Evolutionary conservation across 1,284 basidiomycete genomes (phyloP).

Genomic region (Chondrostereum purpureum): DNA sequence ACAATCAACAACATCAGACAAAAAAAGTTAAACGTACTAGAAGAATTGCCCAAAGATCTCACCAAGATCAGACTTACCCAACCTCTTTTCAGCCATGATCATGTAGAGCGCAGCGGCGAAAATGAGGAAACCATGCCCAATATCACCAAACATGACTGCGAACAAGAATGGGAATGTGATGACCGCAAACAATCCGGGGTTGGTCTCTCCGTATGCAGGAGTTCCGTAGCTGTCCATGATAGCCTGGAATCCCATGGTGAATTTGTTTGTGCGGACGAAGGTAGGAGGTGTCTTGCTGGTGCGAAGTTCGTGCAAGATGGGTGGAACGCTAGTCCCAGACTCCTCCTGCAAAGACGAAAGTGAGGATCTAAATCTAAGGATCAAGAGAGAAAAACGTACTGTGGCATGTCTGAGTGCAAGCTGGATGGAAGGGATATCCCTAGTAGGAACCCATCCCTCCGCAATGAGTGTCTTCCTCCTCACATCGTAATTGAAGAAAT

Average conservation of each 20-base stretch:
- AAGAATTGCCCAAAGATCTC: constrained; percentile 92
- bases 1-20: constrained; percentile 14
- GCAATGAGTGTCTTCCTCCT: constrained; percentile 93
- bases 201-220: constrained; percentile 94
- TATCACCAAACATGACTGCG: constrained; percentile 99
- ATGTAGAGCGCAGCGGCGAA: constrained; percentile 74
- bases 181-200: constrained; percentile 92
- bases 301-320: constrained; percentile 87
- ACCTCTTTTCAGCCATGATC: constrained; percentile 80
- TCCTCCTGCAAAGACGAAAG: constrained; percentile 68
- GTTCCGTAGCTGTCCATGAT: constrained; percentile 98
- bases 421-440: constrained; percentile 87
- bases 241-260: constrained; percentile 95
- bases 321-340: constrained; percentile 87
- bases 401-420: constrained; percentile 88
- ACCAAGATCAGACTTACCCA: constrained; percentile 71
- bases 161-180: constrained; percentile 98
- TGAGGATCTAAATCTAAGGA: constrained; percentile 4
- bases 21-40: constrained; percentile 53
- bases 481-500: constrained; percentile 92
- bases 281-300: constrained; percentile 94
- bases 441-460: constrained; percentile 95
- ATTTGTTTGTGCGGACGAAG: constrained; percentile 92
- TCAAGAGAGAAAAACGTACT: constrained; percentile 43
- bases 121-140: constrained; percentile 91